Conservation (phyloP, 2,329 filamentous ascomycete species). For the Rhinocladiella similis region DNA sequence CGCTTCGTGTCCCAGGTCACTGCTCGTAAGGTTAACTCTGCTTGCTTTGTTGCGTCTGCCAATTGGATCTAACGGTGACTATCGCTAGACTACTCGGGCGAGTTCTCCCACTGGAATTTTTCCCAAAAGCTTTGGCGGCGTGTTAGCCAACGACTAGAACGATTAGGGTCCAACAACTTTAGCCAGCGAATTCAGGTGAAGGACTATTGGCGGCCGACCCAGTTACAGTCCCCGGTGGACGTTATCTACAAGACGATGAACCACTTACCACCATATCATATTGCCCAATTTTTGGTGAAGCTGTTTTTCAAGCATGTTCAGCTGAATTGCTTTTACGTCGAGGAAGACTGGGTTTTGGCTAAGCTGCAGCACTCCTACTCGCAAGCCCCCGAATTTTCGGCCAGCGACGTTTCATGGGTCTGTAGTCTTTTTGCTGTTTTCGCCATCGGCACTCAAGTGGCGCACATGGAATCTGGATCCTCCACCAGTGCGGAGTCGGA, state of each 20-base stretch:
- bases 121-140: slow-evolving; percentile 41
- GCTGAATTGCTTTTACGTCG: slow-evolving; percentile 53
- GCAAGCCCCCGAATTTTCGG: slow-evolving; percentile 39
- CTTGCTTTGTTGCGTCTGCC: too few relatives aligned
- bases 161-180: slow-evolving; percentile 25
- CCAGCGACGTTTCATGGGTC: slow-evolving; percentile 45
- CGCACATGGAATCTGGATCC: slow-evolving; percentile 38
- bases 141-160: slow-evolving; percentile 52
- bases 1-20: too few relatives aligned
- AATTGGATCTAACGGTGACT: too few relatives aligned
- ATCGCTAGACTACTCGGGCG: slow-evolving; percentile 46
- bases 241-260: slow-evolving; percentile 36
- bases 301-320: slow-evolving; percentile 52
- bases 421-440: slow-evolving; percentile 51
- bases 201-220: slow-evolving; percentile 47
- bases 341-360: slow-evolving; percentile 44
- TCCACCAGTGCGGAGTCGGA: slow-evolving; percentile 33
- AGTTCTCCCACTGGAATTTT: slow-evolving; percentile 57
- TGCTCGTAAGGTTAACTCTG: too few relatives aligned
- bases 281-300: slow-evolving; percentile 49
- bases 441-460: slow-evolving; percentile 54
- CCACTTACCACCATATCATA: slow-evolving; percentile 43
- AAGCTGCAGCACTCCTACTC: slow-evolving; percentile 47
- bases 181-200: too few relatives aligned
- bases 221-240: slow-evolving; percentile 38